Conservation (phyloP, 2,329 filamentous ascomycete genomes). For the Rugonectria rugulosa region DNA sequence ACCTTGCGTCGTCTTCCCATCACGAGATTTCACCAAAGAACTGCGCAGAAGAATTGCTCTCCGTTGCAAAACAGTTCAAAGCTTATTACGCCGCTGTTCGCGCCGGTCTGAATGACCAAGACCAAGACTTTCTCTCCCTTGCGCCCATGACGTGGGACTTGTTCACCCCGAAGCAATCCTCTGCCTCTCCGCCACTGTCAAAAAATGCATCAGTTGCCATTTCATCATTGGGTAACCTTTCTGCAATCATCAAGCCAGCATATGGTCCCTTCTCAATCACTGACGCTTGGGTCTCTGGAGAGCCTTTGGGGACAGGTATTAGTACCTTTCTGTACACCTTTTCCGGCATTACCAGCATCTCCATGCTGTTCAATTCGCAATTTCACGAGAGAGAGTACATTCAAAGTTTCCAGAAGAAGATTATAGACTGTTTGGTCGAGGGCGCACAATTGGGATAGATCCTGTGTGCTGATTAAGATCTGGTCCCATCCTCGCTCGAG, state of each 20-base stretch:
- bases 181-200: not conserved
- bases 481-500: no score
- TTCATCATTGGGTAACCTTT: constrained; percentile 4
- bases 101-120: not conserved
- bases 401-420: not conserved
- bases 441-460: no score
- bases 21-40: not conserved
- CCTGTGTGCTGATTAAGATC: no score
- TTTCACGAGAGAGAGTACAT: not conserved
- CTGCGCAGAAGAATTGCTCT: not conserved
- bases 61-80: not conserved
- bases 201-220: not conserved
- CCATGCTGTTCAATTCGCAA: constrained; percentile 2
- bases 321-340: constrained; percentile 7
- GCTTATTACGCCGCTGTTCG: not conserved
- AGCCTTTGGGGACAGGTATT: not conserved
- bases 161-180: not conserved
- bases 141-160: constrained; percentile 6
- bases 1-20: not conserved
- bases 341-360: not conserved
- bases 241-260: not conserved
- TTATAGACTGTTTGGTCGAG: not conserved
- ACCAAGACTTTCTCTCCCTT: not conserved
- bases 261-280: not conserved
- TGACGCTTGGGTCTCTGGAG: constrained; percentile 2